Conservation (phyloP, 2,329 filamentous ascomycete species). For the Blumeriella jaapii region DNA sequence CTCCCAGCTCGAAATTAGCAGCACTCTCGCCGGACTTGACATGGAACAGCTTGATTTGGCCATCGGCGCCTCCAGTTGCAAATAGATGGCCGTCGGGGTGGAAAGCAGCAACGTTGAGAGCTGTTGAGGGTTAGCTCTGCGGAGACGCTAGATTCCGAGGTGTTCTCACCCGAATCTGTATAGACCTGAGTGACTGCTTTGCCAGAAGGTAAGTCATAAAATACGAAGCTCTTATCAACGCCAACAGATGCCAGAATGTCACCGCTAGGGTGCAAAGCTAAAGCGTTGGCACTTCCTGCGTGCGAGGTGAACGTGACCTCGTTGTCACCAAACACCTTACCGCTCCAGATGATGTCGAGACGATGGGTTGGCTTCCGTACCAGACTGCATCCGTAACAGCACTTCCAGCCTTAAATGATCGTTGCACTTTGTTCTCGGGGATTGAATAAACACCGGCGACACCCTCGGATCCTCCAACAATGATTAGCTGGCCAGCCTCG, state of each 20-base stretch:
- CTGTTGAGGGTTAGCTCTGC: slow-evolving; percentile 14
- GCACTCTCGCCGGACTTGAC: slow-evolving; percentile 68
- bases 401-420: slow-evolving; percentile 29
- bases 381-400: slow-evolving; percentile 46
- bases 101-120: slow-evolving; percentile 61
- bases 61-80: slow-evolving; percentile 67
- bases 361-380: slow-evolving; percentile 27
- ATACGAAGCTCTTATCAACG: slow-evolving; percentile 80
- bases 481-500: slow-evolving; percentile 44
- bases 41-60: slow-evolving; percentile 81
- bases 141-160: neutral
- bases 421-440: slow-evolving; percentile 57
- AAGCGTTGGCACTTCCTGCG: slow-evolving; percentile 64
- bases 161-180: slow-evolving; percentile 61
- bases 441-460: slow-evolving; percentile 67
- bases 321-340: slow-evolving; percentile 67
- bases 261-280: slow-evolving; percentile 74
- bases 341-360: slow-evolving; percentile 34
- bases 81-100: slow-evolving; percentile 96
- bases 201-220: slow-evolving; percentile 66
- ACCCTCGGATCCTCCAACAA: slow-evolving; percentile 53
- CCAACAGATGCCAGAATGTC: slow-evolving; percentile 79
- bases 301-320: slow-evolving; percentile 66
- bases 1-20: slow-evolving; percentile 58
- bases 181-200: slow-evolving; percentile 68